phyloP scores from a whole-genome alignment of 441 rosid genomes.

The Melastoma candidum region DNA sequence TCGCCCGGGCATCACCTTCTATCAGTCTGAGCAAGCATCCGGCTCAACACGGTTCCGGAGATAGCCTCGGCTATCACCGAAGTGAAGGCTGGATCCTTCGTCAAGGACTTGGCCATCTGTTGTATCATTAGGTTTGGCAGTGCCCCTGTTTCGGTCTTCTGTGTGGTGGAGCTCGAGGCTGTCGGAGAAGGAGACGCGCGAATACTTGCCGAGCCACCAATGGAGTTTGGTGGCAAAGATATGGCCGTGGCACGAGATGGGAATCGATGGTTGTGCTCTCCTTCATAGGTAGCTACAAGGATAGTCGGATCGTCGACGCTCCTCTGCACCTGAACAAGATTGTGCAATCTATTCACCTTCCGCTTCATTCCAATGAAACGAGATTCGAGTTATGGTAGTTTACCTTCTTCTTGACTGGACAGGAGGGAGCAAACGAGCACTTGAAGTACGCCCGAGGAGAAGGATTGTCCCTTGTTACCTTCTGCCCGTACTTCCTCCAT shows the following conservation, averaged over 20 bases:
- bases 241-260: not conserved
- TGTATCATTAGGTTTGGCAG: constrained; percentile 9
- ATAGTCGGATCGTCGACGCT: constrained; percentile 13
- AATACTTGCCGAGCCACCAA: not conserved
- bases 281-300: constrained; percentile 18
- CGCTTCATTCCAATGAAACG: not conserved
- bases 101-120: constrained; percentile 15
- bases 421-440: constrained; percentile 17
- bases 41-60: constrained; percentile 2
- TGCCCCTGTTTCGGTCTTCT: not conserved
- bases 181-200: not conserved
- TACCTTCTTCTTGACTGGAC: constrained; percentile 19
- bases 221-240: not conserved
- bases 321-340: constrained; percentile 13
- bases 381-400: not conserved
- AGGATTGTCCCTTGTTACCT: constrained; percentile 21
- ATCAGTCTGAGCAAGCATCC: no score
- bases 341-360: not conserved
- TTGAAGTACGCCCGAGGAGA: constrained; percentile 18
- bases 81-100: constrained; percentile 13
- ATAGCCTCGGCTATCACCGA: constrained; percentile 4
- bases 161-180: not conserved
- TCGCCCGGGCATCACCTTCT: no score
- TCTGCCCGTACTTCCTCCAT: constrained; percentile 20
- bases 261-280: constrained; percentile 15